Evolutionary conservation across 768 basidiomycete genomes (phyloP), one percentile per base, ranked within the genome.

Genomic region (Chalciporus piperatus): DNA sequence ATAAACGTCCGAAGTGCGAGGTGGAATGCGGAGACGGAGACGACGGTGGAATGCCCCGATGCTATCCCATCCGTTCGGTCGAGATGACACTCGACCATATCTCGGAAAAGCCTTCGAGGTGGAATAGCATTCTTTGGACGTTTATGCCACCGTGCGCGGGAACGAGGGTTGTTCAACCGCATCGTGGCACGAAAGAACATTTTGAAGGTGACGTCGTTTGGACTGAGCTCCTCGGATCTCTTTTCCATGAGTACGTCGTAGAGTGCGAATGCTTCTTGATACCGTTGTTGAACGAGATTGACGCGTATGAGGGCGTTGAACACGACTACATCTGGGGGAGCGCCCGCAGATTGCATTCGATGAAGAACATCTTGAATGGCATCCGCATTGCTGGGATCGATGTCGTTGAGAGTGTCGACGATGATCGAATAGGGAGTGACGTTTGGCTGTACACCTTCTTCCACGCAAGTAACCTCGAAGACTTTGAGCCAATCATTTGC

Each of bases 271-370:
- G 74, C 76, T 16, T 69, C 66, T 5, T 55, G 58, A 43, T 71
- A 63, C 6, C 68, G 67, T 12, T 62, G 49, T 1, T 60, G 61
- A 12, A 70, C 59, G 33, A 71, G 57, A 48, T 78, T 73, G 14
- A 66, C 64, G 6, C 72, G 65, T 13, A 83, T 72, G 54, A 84
- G 71, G 8, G 72, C 53, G 49, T 83, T 81, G 66, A 81, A 74
- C n/a, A 81, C 55, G 35, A 59, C 58, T 9, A 72, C 65, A 47
- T 77, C 69, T 1, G 74, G 73, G 2, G 60, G 38, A 12, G 77
- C 65, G 4, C 70, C 70, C 2, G 71, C 66, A 17, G 67, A 60
- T 43, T 62, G 58, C 73, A 80, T 77, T 41, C 69, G 63, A 5
- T 64, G 55, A 43, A 83, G 63, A 0, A 78, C 64, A 13, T 59